These are phyloP conservation scores for Tubosaeta brunneosetosa DNA, from an alignment of 768 basidiomycete species.

Conservation along the genomic window DNA sequence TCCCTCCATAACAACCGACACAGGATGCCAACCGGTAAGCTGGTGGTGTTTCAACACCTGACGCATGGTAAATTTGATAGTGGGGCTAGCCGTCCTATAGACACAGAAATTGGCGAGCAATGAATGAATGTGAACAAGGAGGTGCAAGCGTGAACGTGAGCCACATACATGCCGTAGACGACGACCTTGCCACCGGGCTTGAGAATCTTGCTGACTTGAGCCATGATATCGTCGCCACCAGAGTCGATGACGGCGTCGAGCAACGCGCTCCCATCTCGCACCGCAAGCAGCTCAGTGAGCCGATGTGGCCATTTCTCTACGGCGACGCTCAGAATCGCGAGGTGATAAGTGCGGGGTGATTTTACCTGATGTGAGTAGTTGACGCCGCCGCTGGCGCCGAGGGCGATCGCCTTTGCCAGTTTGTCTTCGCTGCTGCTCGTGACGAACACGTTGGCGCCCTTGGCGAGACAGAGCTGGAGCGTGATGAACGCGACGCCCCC, in stretches of 20 bases:
- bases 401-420: conserved; percentile 54
- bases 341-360: not conserved
- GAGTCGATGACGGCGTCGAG: conserved; percentile 68
- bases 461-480: conserved; percentile 69
- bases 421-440: conserved; percentile 70
- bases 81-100: conserved; percentile 61
- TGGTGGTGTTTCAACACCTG: conserved; percentile 72
- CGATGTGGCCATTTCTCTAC: conserved; percentile 50
- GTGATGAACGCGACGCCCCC: conserved; percentile 80
- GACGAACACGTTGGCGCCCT: conserved; percentile 75
- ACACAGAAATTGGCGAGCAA: conserved; percentile 10
- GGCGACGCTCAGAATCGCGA: not conserved
- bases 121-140: conserved; percentile 3
- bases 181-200: conserved; percentile 56
- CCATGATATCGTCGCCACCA: conserved; percentile 62
- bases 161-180: conserved; percentile 58
- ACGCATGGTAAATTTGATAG: conserved; percentile 68
- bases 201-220: conserved; percentile 43
- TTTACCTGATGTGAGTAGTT: conserved; percentile 63
- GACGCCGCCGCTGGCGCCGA: conserved; percentile 77
- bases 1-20: conserved; percentile 1
- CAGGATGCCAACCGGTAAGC: conserved; percentile 52
- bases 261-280: conserved; percentile 19
- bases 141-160: not conserved
- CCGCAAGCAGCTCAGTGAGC: conserved; percentile 40